Conservation (phyloP, 2,329 filamentous ascomycete genomes). For the Colletotrichum sp. region DNA sequence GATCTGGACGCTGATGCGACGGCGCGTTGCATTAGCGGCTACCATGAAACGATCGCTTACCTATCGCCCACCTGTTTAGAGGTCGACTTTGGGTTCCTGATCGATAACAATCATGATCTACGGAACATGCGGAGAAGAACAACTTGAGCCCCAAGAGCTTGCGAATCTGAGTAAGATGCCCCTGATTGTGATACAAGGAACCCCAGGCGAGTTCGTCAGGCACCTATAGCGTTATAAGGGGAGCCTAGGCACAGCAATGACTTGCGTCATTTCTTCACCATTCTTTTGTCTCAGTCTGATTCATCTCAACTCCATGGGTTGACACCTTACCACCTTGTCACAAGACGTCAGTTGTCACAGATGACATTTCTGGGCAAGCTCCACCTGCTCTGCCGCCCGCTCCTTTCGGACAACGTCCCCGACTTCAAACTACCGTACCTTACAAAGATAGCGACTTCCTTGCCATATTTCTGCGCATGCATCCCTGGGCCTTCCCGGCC, state of each 20-base stretch:
- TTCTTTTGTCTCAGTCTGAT: slow-evolving; percentile 11
- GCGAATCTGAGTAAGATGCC: background rate
- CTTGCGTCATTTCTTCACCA: background rate
- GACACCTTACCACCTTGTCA: slow-evolving; percentile 7
- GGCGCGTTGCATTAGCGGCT: background rate
- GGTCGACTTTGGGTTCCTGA: background rate
- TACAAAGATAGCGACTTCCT: background rate
- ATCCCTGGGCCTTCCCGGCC: background rate
- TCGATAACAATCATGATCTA: background rate
- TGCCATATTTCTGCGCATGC: background rate
- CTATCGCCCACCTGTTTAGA: too few species aligned
- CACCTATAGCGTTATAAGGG: background rate
- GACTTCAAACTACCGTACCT: background rate
- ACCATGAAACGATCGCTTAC: background rate
- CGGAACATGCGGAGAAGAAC: background rate
- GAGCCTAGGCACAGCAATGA: background rate
- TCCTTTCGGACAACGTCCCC: background rate
- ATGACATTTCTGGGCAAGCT: background rate
- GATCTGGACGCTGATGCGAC: background rate
- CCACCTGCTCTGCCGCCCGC: background rate
- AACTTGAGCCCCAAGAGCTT: background rate
- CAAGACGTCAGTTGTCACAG: slow-evolving; percentile 20
- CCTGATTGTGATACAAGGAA: background rate
- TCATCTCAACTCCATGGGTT: slow-evolving; percentile 6
- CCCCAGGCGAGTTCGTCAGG: background rate